A percentile compares a stretch with the other conserved stretches of the same genome.
These are phyloP conservation scores for Moricandia arvensis DNA, from an alignment of 345 rosid species.

Conservation along the genomic window DNA sequence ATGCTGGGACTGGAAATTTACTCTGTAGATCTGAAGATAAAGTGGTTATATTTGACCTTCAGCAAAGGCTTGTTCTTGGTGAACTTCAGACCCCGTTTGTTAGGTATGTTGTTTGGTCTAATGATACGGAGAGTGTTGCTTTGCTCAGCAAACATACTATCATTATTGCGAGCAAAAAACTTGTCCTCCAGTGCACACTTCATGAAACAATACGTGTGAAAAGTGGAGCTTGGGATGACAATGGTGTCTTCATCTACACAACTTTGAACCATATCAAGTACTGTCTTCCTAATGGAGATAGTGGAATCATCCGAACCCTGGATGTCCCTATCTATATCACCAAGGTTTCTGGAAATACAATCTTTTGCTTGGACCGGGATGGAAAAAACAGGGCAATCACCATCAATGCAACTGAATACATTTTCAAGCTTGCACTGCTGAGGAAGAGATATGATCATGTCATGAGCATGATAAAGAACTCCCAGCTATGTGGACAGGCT, in stretches of 20 bases:
- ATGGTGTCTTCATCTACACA: slow-evolving; percentile 87
- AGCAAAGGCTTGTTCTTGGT: slow-evolving; percentile 81
- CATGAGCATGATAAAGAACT: slow-evolving; percentile 92
- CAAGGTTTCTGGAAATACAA: slow-evolving; percentile 62
- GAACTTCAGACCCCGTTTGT: slow-evolving; percentile 79
- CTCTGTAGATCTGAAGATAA: slow-evolving; percentile 87
- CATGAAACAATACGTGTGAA: slow-evolving; percentile 93
- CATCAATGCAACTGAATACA: slow-evolving; percentile 85
- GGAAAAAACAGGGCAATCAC: slow-evolving; percentile 37
- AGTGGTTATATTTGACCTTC: slow-evolving; percentile 83
- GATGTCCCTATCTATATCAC: slow-evolving; percentile 84
- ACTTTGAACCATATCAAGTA: slow-evolving; percentile 88
- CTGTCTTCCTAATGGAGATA: slow-evolving; percentile 93
- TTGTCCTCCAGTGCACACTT: slow-evolving; percentile 79
- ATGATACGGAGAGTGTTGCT: slow-evolving; percentile 90
- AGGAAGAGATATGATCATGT: slow-evolving; percentile 85
- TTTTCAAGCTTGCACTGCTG: slow-evolving; percentile 78
- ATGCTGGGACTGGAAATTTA: slow-evolving; percentile 89
- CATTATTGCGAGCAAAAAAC: slow-evolving; percentile 76
- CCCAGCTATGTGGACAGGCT: slow-evolving; percentile 96
- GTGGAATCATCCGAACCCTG: slow-evolving; percentile 80
- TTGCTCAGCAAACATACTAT: slow-evolving; percentile 94
- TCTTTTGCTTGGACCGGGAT: slow-evolving; percentile 85
- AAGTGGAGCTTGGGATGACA: slow-evolving; percentile 96
- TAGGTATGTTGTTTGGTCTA: slow-evolving; percentile 87